Conservation (phyloP, 2,329 filamentous ascomycete genomes). For the Colletotrichum limetticola region DNA sequence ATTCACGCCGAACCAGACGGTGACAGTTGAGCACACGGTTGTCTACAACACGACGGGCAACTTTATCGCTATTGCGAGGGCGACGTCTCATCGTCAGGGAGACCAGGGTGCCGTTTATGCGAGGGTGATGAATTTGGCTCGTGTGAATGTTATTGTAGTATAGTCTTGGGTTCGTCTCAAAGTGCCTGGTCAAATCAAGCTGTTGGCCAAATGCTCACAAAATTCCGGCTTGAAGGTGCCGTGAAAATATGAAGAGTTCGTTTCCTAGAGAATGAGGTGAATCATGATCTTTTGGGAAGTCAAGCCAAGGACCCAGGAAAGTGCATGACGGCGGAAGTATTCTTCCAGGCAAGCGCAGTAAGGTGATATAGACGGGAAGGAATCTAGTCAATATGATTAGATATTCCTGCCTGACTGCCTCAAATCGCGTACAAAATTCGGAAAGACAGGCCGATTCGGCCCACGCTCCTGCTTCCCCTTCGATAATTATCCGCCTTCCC, state of each 20-base stretch:
- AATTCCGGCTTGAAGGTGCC: not conserved
- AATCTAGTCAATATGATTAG: too few species aligned
- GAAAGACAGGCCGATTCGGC: not conserved
- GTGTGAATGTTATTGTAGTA: not conserved
- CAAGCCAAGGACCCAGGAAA: not conserved
- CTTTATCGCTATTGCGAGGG: not conserved
- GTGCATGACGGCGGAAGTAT: not conserved
- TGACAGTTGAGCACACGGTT: not conserved
- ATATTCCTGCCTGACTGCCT: not conserved
- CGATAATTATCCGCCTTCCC: not conserved
- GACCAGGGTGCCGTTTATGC: not conserved
- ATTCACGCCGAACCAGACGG: not conserved
- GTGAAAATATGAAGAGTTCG: not conserved
- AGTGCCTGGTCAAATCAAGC: not conserved
- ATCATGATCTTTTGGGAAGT: too few species aligned
- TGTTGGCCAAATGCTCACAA: not conserved
- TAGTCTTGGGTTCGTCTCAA: not conserved
- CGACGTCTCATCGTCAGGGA: not conserved
- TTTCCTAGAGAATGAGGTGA: not conserved
- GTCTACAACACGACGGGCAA: not conserved
- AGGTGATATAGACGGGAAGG: not conserved
- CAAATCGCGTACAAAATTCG: not conserved
- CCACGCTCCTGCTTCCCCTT: not conserved
- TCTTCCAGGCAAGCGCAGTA: not conserved
- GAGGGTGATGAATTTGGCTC: conserved; percentile 6